A percentile compares a stretch with the other conserved stretches of the same genome.
Evolutionary conservation across 352 stramenopile genomes (phyloP).

Genomic region (Pythium guiyangense): DNA sequence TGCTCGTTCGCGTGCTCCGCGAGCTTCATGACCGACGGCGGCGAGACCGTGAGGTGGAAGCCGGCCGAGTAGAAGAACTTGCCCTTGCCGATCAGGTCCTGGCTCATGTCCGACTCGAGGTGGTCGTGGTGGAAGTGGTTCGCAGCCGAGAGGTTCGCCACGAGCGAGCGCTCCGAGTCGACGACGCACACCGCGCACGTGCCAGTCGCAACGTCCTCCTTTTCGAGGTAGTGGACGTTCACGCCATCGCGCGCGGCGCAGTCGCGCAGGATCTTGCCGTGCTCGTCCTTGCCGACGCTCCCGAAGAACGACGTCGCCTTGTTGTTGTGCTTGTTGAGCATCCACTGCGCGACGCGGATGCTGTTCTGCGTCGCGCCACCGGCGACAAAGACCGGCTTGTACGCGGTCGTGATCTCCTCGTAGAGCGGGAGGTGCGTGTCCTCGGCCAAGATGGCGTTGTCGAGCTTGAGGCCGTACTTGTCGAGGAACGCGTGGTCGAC

Average conservation of each 20-base stretch:
- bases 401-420: constrained; percentile 89
- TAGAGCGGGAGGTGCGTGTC: constrained; percentile 98
- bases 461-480: constrained; percentile 94
- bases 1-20: constrained; percentile 92
- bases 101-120: constrained; percentile 79
- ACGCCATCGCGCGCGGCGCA: constrained; percentile 95
- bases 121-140: constrained; percentile 97
- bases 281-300: constrained; percentile 95
- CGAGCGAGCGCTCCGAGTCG: constrained; percentile 94
- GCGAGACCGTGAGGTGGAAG: constrained; percentile 98
- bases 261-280: constrained; percentile 89
- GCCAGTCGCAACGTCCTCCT: constrained; percentile 91
- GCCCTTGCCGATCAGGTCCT: constrained; percentile 93
- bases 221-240: constrained; percentile 96
- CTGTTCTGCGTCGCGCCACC: constrained; percentile 98
- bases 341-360: constrained; percentile 99
- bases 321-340: constrained; percentile 89
- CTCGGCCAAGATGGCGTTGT: constrained; percentile 98
- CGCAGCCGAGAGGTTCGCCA: constrained; percentile 96
- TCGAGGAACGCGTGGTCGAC: constrained; percentile 92
- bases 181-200: constrained; percentile 98
- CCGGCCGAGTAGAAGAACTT: constrained; percentile 97
- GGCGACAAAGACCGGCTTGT: constrained; percentile 95
- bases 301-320: constrained; percentile 94
- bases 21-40: constrained; percentile 89